Evolutionary conservation across 2,329 filamentous ascomycete genomes (phyloP), one percentile per base, ranked within the genome.

Genomic region (Curvularia spicifera): DNA sequence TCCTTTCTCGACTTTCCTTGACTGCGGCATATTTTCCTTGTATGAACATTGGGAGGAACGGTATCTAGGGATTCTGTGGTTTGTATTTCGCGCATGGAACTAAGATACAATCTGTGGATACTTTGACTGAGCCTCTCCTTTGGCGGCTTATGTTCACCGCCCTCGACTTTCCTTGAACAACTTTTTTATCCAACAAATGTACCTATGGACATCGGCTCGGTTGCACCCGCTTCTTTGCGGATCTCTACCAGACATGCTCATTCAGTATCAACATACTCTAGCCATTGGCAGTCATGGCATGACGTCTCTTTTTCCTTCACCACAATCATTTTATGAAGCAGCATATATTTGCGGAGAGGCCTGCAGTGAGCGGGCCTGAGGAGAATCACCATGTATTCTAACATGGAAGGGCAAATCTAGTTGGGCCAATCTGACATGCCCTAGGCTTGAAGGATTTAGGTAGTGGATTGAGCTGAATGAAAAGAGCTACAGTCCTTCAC

Each of bases 1-100:
- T 31, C 43, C 12, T 66, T 68, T 51, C 47, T 50, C 57, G 63
- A 72, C 69, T 68, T 66, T 73, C 67, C 53, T 70, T 71, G 54
- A 62, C 51, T 20, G 57, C 56, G 62, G 59, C 60, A 63, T 69
- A 46, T 57, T 49, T 70, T 69, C 60, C 54, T 60, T 65, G 40
- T 63, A 57, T 40, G 49, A 59, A 60, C 62, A 63, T 64, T 69
- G 24, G 57, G 64, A 70, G 66, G 69, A 69, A 43, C 49, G 60
- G 66, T 70, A 71, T 71, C 65, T 71, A 69, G 59, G 57, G 51
- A 52, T 53, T 52, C 53, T 58, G 56, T 58, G 56, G 51, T 53
- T 59, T 58, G 55, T 57, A 64, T 64, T 37, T 59, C 56, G 54
- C 53, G 56, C 47, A 63, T 54, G 57, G 54, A 52, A 59, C 45